Conservation (phyloP, 768 basidiomycete genomes). For the Suillus bovinus region DNA sequence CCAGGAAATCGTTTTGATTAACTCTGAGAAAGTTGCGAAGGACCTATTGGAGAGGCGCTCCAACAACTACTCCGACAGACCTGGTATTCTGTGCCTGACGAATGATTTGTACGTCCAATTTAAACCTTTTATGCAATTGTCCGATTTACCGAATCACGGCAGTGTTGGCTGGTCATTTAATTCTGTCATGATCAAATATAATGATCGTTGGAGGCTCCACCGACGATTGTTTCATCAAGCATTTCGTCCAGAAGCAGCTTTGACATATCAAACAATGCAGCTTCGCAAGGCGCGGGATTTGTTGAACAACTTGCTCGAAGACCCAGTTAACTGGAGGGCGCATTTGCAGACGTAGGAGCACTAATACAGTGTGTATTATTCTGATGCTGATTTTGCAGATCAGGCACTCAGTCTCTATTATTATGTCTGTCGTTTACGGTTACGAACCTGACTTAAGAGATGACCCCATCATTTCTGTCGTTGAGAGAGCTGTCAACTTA, state of each 20-base stretch:
- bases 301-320: constrained; percentile 25
- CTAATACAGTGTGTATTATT: neutral
- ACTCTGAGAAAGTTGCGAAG: constrained; percentile 37
- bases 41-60: constrained; percentile 49
- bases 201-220: constrained; percentile 30
- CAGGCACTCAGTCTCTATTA: constrained; percentile 28
- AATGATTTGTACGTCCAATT: constrained; percentile 28
- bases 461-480: constrained; percentile 27
- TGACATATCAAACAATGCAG: constrained; percentile 23
- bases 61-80: constrained; percentile 46
- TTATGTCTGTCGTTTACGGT: constrained; percentile 34
- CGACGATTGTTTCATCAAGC: constrained; percentile 30
- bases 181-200: constrained; percentile 28
- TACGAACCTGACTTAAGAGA: constrained; percentile 26
- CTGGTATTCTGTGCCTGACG: constrained; percentile 27
- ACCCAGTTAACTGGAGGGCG: constrained; percentile 15
- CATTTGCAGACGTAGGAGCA: constrained; percentile 29
- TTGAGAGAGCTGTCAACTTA: constrained; percentile 26
- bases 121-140: neutral
- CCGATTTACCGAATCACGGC: neutral
- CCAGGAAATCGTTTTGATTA: constrained; percentile 39
- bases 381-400: neutral
- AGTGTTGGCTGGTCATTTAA: constrained; percentile 34
- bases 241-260: constrained; percentile 22
- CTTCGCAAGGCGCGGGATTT: constrained; percentile 28